Base-by-base conservation (phyloP, 2,329 filamentous ascomycete genomes). In the Venturia aucupariae region DNA sequence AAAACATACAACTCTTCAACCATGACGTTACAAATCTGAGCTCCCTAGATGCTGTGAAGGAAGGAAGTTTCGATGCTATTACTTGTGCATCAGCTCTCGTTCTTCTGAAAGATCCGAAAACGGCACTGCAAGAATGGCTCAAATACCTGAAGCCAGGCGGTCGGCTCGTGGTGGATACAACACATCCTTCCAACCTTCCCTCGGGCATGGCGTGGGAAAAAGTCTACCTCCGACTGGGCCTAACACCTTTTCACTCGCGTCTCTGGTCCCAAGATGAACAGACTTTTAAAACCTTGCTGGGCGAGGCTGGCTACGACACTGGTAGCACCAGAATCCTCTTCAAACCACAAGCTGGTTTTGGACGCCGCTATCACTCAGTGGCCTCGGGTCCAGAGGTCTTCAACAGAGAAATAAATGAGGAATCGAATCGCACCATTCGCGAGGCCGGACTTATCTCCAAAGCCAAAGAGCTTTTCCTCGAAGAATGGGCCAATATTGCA, bases 31-130 rank as follows among this genome's bases (percentile, higher is more conserved):
- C 75, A 7, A 70, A 75, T 51, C 68, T 79, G 41, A 70, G 72
- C 10, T 61, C 48, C 11, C 61, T 72, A 11, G 11, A 10, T 5
- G 62, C 44, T 3, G 48, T 72, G 24, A 48, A 66, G 44, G 66
- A 65, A 17, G 65, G 63, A 60, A 55, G 60, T 32, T 72, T 72
- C 51, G 71, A 73, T 61, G 67, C 74, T 5, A 77, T 79, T 59
- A 76, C 73, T 2, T 70, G 76, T 38, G 73, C 75, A 22, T 77
- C 74, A 41, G 76, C 76, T 32, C 66, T 79, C 13, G 76, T 78
- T 19, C 68, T 79, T 13, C 74, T 79, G 8, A 70, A 72, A 3
- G 71, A 78, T 51, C 75, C 76, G 4, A 69, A 69, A 41, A 69
- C 66, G 27, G 75, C 75, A 3, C 68, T 79, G 13, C 70, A 71